Base-by-base conservation (phyloP, 805 yeast genomes). In the Zygotorulaspora florentina region DNA sequence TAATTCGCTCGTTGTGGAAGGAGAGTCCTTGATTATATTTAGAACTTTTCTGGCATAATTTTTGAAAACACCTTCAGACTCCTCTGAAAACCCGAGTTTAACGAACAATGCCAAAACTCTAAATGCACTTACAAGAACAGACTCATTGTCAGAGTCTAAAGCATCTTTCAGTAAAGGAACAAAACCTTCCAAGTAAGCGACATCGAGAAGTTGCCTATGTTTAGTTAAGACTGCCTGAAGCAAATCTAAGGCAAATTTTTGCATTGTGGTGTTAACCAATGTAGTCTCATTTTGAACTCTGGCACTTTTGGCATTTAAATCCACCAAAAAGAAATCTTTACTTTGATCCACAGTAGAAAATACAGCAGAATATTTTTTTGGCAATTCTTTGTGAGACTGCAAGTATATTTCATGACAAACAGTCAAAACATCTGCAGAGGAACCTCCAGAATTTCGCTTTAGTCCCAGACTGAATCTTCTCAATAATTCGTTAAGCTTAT, bases 401-500 rank as follows among this genome's bases (percentile, higher is more conserved):
- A 71, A 62, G 58, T 79, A 81, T 23, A 91, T 69, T 61, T 89
- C 90, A 59, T 79, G 83, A 63, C 96, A 84, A 48, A 91, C 69
- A 7, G 79, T 69, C 36, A 91, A 68, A 38, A 85, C 79, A 15
- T 80, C 83, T 18, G 75, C 71, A 0, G 80, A 68, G 2, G 79
- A 65, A 1, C 79, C 67, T 45, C 81, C 86, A 5, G 68, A 70
- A 61, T 91, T 93, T 52, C 76, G 81, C 53, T 80, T 78, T 46
- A 93, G 68, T 26, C 99, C 99, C n/a, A 79, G 65, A 0, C 95
- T 74, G 56, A 83, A 79, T 50, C 95, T 76, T 62, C 87, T 76
- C 53, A 91, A 64, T 34, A 93, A 68, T 58, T 88, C 96, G 55
- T 84, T 88, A 33, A 90, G 68, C 56, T 86, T 88, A 48, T 77